Percentiles rank a stretch among this genome's conserved stretches.
Conservation (phyloP, 2,329 filamentous ascomycete genomes). For the Grosmannia serpens region DNA sequence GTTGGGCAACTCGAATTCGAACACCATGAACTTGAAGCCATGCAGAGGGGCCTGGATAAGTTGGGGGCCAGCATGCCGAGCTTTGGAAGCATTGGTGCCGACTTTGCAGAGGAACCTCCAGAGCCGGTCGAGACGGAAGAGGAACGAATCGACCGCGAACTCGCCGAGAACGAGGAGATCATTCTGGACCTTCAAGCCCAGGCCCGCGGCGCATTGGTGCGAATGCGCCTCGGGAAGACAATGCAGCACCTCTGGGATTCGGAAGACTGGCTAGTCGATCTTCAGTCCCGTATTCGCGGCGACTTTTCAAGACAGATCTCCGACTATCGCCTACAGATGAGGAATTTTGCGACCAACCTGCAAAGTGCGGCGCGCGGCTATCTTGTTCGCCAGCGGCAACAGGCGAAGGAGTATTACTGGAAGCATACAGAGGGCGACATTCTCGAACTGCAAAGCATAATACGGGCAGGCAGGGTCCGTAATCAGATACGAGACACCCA, state of each 20-base stretch:
- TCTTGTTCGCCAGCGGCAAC: constrained; percentile 53
- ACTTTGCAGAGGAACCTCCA: constrained; percentile 76
- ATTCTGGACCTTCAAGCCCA: constrained; percentile 80
- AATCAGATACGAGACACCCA: constrained; percentile 43
- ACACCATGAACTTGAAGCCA: constrained; percentile 92
- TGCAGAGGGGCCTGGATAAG: constrained; percentile 93
- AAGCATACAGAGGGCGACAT: constrained; percentile 60
- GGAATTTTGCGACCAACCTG: constrained; percentile 62
- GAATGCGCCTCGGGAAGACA: constrained; percentile 63
- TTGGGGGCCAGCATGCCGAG: constrained; percentile 92
- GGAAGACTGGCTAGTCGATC: constrained; percentile 64
- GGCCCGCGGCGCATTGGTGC: constrained; percentile 65
- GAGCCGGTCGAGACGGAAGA: constrained; percentile 83
- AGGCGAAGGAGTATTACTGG: constrained; percentile 54
- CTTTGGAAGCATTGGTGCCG: constrained; percentile 93
- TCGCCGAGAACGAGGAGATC: constrained; percentile 60
- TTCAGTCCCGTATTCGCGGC: constrained; percentile 80
- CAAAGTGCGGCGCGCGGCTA: constrained; percentile 72
- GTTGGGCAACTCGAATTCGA: constrained; percentile 96
- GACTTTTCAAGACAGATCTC: constrained; percentile 78
- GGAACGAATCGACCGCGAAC: constrained; percentile 71
- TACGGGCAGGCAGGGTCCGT: constrained; percentile 56
- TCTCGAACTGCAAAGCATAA: constrained; percentile 69
- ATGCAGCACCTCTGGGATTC: constrained; percentile 89
- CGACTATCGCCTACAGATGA: constrained; percentile 74